A percentile compares a stretch with the other conserved stretches of the same genome.
Conservation (phyloP, 805 yeast genomes). For the Cyberlindnera subsufficiens region DNA sequence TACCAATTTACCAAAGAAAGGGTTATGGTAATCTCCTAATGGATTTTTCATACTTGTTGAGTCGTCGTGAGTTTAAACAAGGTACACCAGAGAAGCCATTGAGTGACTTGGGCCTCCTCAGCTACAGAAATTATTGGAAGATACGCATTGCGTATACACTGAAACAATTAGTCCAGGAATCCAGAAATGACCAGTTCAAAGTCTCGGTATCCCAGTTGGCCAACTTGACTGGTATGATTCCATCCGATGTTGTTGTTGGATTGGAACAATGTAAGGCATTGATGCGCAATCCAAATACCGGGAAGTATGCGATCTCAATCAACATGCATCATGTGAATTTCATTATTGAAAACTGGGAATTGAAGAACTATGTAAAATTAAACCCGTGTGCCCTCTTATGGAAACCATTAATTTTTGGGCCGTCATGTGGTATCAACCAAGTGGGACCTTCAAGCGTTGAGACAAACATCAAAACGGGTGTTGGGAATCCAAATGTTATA, state of each 20-base stretch:
- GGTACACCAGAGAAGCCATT: conserved; percentile 97
- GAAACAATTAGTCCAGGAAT: conserved; percentile 7
- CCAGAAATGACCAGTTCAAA: conserved; percentile 8
- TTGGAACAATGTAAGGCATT: conserved; percentile 71
- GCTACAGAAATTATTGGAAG: conserved; percentile 88
- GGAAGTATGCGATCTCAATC: conserved; percentile 47
- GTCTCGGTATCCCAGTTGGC: conserved; percentile 59
- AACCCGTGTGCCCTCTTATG: conserved; percentile 55
- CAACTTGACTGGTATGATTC: conserved; percentile 74
- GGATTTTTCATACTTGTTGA: conserved; percentile 79
- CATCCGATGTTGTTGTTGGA: conserved; percentile 83
- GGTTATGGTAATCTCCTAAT: conserved; percentile 89
- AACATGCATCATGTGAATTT: conserved; percentile 38
- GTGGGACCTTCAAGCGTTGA: conserved; percentile 29
- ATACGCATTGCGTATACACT: conserved; percentile 46
- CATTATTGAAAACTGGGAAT: conserved; percentile 44
- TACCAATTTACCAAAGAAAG: conserved; percentile 80
- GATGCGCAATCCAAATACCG: conserved; percentile 37
- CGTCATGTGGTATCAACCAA: conserved; percentile 75
- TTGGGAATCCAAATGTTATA: conserved; percentile 8
- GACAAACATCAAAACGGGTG: conserved; percentile 8
- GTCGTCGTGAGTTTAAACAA: conserved; percentile 65
- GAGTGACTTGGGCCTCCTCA: conserved; percentile 75
- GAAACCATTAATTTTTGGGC: conserved; percentile 82
- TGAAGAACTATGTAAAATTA: conserved; percentile 46